Conservation (phyloP, 805 yeast genomes). For the Yamadazyma sp. region DNA sequence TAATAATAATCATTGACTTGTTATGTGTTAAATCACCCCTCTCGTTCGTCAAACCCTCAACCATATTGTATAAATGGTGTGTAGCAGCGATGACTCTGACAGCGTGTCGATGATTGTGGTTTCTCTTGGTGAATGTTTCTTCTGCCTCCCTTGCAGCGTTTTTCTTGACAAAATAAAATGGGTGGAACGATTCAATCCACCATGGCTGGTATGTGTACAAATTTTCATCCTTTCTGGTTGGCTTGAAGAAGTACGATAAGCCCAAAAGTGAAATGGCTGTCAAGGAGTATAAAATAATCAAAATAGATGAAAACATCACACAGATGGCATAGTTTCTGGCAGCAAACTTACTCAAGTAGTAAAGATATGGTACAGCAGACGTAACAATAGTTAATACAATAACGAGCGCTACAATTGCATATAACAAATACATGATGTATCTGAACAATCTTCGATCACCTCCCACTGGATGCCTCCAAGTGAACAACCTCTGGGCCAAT, state of each 20-base stretch:
- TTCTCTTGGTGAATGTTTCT: constrained; percentile 46
- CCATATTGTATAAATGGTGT: constrained; percentile 37
- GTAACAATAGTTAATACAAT: constrained; percentile 65
- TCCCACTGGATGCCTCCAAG: constrained; percentile 74
- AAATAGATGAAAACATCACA: constrained; percentile 30
- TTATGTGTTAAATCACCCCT: constrained; percentile 52
- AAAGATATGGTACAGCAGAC: constrained; percentile 60
- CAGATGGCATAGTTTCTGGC: constrained; percentile 23
- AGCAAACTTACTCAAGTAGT: constrained; percentile 43
- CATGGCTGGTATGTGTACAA: constrained; percentile 69
- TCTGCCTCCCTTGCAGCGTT: constrained; percentile 52
- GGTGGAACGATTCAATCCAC: constrained; percentile 69
- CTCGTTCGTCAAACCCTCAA: constrained; percentile 39
- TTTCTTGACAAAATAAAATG: constrained; percentile 59
- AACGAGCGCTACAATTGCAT: constrained; percentile 53
- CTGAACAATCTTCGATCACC: constrained; percentile 56
- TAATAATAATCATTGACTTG: constrained; percentile 48
- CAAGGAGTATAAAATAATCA: constrained; percentile 47
- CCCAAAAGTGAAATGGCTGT: constrained; percentile 50
- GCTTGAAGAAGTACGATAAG: constrained; percentile 53
- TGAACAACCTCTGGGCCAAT: constrained; percentile 69
- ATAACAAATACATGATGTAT: constrained; percentile 48
- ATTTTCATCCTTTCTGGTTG: constrained; percentile 50
- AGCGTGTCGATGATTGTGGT: constrained; percentile 50
- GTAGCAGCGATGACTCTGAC: constrained; percentile 64